phyloP scores from a whole-genome alignment of 208 protist genomes.

The Jaenimonas drosophilae region DNA sequence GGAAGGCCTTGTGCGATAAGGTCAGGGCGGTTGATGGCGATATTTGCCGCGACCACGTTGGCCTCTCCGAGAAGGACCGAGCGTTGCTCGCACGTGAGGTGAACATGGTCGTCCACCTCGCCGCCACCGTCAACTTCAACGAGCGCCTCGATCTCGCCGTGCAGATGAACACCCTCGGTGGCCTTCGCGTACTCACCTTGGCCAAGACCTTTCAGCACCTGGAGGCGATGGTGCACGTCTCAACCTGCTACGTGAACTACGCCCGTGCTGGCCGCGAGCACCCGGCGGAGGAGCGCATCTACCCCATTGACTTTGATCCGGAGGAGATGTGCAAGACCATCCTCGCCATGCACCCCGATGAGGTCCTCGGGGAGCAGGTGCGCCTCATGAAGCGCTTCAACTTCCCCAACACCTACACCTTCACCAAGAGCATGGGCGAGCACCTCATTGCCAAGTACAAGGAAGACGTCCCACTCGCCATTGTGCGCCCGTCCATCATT shows the following conservation, averaged over 20 bases:
- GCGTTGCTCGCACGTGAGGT: constrained; percentile 29
- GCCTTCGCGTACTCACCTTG: constrained; percentile 64
- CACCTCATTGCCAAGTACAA: constrained; percentile 44
- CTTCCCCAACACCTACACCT: constrained; percentile 88
- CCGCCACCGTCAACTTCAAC: constrained; percentile 85
- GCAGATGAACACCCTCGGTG: constrained; percentile 78
- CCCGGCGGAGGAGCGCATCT: constrained; percentile 57
- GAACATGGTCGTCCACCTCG: constrained; percentile 77
- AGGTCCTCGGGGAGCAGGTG: constrained; percentile 24
- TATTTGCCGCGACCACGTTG: constrained; percentile 60
- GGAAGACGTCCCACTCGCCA: constrained; percentile 47
- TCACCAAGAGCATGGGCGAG: constrained; percentile 85
- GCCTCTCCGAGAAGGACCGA: constrained; percentile 36
- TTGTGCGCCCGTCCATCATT: constrained; percentile 86
- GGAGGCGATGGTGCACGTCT: constrained; percentile 75
- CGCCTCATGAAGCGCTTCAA: constrained; percentile 42
- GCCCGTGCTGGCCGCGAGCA: constrained; percentile 20
- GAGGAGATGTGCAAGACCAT: constrained; percentile 71
- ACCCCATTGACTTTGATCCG: constrained; percentile 69
- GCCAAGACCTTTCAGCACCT: constrained; percentile 61
- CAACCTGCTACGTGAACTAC: constrained; percentile 88
- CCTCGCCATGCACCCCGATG: constrained; percentile 35
- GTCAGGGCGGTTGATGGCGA: constrained; percentile 59
- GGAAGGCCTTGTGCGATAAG: constrained; percentile 28
- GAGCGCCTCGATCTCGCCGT: constrained; percentile 60